Percentiles rank a stretch among this genome's conserved stretches.
Conservation (phyloP, 108 stramenopile genomes). For the Fistulifera solaris region DNA sequence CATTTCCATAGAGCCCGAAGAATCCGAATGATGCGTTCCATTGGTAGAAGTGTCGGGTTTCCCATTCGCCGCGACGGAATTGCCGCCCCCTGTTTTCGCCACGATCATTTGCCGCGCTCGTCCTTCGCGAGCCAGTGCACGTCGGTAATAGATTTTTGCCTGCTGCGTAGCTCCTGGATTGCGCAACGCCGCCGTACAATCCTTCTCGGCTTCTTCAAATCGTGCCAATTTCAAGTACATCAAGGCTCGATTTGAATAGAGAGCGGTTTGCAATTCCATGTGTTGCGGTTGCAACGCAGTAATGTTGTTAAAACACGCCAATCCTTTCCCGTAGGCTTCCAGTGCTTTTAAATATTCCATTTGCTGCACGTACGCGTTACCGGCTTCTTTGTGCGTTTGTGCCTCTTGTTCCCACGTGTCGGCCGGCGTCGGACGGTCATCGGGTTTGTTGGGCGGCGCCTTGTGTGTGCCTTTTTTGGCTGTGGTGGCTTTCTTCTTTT, state of each 20-base stretch:
- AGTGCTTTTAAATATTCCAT: slow-evolving; percentile 15
- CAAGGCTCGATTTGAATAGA: slow-evolving; percentile 34
- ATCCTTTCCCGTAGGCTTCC: slow-evolving; percentile 18
- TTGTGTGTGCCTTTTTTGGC: no score
- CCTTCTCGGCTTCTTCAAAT: slow-evolving; percentile 20
- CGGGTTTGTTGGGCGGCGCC: no score
- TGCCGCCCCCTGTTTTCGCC: slow-evolving; percentile 9
- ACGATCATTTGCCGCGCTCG: slow-evolving; percentile 10
- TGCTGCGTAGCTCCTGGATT: slow-evolving; percentile 12
- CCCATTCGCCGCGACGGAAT: background rate
- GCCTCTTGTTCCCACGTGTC: no score
- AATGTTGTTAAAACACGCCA: slow-evolving; percentile 3
- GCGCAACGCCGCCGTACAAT: slow-evolving; percentile 16
- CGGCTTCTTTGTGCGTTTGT: slow-evolving; percentile 11
- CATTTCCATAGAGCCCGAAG: no score
- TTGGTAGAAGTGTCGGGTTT: background rate
- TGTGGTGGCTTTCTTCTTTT: no score
- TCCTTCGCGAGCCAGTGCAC: slow-evolving; percentile 2
- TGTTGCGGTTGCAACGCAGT: no score
- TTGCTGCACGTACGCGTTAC: slow-evolving; percentile 14
- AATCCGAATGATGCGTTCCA: no score
- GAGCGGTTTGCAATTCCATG: slow-evolving; percentile 2
- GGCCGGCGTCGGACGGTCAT: no score
- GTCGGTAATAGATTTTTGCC: background rate
- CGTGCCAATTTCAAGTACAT: slow-evolving; percentile 20